Conservation (phyloP, 2,329 filamentous ascomycete genomes). For the Exophiala calicioides region DNA sequence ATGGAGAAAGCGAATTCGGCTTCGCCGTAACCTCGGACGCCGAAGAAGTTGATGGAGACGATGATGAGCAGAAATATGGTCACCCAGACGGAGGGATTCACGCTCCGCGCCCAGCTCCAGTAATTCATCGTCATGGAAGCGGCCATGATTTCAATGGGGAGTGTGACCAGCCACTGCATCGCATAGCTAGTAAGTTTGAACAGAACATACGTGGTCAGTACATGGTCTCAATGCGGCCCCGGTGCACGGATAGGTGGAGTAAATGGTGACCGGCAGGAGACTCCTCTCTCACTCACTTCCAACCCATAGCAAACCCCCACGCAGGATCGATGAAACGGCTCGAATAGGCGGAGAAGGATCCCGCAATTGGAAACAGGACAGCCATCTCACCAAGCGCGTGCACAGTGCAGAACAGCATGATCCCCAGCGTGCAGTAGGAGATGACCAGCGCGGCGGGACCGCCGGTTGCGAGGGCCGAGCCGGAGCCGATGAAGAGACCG, state of each 20-base stretch:
- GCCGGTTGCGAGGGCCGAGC: conserved; percentile 66
- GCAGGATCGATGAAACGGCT: conserved; percentile 89
- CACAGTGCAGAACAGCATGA: conserved; percentile 88
- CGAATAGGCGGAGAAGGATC: conserved; percentile 87
- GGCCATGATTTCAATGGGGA: conserved; percentile 83
- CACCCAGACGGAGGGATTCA: conserved; percentile 62
- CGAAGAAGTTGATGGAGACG: conserved; percentile 75
- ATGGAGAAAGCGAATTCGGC: conserved; percentile 79
- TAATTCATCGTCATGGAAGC: conserved; percentile 81
- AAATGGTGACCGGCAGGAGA: not conserved
- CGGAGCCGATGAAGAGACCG: conserved; percentile 83
- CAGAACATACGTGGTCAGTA: not conserved
- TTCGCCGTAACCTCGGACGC: conserved; percentile 79
- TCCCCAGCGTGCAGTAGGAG: conserved; percentile 72
- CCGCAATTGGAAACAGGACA: conserved; percentile 83
- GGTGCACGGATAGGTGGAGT: not conserved
- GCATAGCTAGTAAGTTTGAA: conserved; percentile 69
- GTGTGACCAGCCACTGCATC: conserved; percentile 78
- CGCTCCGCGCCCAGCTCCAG: conserved; percentile 60
- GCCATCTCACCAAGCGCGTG: conserved; percentile 89
- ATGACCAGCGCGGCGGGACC: conserved; percentile 76
- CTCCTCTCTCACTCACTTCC: conserved; percentile 79
- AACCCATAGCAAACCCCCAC: conserved; percentile 93
- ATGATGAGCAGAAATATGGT: conserved; percentile 73
- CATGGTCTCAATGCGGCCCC: no score